phyloP scores from a whole-genome alignment of 306 rosid genomes.

The Ammopiptanthus mongolicus region DNA sequence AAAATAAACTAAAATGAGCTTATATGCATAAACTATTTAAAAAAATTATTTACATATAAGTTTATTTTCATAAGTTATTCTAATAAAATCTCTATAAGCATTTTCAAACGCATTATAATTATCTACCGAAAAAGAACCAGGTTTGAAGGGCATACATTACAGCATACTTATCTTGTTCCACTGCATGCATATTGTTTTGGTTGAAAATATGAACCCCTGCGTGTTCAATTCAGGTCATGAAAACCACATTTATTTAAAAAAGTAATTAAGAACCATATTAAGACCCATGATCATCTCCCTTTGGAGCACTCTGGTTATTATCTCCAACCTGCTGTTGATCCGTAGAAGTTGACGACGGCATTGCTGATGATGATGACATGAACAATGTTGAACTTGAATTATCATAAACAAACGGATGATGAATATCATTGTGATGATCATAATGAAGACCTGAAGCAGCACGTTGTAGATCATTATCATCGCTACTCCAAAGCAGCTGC shows the following conservation, averaged over 20 bases:
- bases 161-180: background rate
- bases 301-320: background rate
- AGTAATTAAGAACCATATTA: background rate
- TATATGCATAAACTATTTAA: no score
- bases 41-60: no score
- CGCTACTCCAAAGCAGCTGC: slow-evolving; percentile 19
- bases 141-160: no score
- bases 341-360: background rate
- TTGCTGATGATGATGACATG: background rate
- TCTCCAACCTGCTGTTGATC: slow-evolving; percentile 10
- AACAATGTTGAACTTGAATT: background rate
- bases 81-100: no score
- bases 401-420: background rate
- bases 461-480: slow-evolving; percentile 28
- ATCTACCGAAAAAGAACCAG: no score
- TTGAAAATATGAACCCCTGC: background rate
- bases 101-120: no score
- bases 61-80: no score
- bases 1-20: no score
- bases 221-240: slow-evolving; percentile 14
- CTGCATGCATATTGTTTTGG: background rate
- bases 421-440: background rate
- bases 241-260: slow-evolving; percentile 13
- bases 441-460: slow-evolving; percentile 28
- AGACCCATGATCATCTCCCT: background rate